phyloP scores from a whole-genome alignment of 1,284 basidiomycete species.

The Ceratobasidium sp. region DNA sequence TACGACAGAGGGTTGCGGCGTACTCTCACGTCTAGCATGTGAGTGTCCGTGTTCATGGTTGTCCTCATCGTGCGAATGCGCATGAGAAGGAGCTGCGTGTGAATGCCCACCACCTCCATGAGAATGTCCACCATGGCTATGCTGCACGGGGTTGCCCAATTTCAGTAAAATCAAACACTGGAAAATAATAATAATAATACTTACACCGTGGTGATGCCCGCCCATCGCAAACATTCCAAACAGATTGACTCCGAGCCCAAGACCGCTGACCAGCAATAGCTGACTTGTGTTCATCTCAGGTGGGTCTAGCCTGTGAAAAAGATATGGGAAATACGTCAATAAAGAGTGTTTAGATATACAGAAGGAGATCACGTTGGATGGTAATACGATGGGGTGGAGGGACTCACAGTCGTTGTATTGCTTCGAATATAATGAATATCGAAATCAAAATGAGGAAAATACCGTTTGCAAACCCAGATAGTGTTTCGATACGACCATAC shows the following conservation, averaged over 20 bases:
- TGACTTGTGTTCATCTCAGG: conserved; percentile 99
- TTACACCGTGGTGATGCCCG: conserved; percentile 88
- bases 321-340: neutral
- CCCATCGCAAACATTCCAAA: conserved; percentile 99
- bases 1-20: conserved; percentile 26
- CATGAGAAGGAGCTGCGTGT: conserved; percentile 44
- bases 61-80: conserved; percentile 45
- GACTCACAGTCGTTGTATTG: conserved; percentile 91
- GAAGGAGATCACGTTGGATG: neutral
- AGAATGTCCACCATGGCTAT: conserved; percentile 55
- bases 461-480: conserved; percentile 98
- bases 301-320: conserved; percentile 77
- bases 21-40: conserved; percentile 48
- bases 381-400: no score
- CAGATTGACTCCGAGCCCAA: conserved; percentile 93
- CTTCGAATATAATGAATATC: conserved; percentile 98
- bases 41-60: conserved; percentile 51
- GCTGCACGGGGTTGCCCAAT: neutral
- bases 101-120: conserved; percentile 50
- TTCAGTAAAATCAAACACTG: neutral
- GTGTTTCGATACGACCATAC: conserved; percentile 97
- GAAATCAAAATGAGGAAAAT: conserved; percentile 97
- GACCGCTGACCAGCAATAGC: conserved; percentile 85
- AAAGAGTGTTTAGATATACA: neutral
- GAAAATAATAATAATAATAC: conserved; percentile 45